Base-by-base conservation (phyloP, 306 rosid species). In the Trifolium subterraneum region DNA sequence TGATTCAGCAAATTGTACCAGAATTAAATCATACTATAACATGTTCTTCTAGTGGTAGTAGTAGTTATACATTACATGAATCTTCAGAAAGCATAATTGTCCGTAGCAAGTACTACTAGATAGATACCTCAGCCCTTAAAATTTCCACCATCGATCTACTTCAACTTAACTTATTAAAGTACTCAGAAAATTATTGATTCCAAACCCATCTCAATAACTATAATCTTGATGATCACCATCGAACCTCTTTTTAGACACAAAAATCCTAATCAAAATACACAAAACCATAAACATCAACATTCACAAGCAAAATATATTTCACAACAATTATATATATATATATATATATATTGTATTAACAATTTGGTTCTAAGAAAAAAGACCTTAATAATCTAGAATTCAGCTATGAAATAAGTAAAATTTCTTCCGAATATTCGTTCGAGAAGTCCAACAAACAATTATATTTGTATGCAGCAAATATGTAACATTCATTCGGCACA, bases 131-230 rank as follows among this genome's bases (percentile, higher is more conserved):
- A 61, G 22, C 5, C 9, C 45, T 33, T 33, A 16, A 61, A 61
- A 8, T 61, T 61, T 33, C 25, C 67, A 61, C 45, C 23, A 33
- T 15, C 14, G 8, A 33, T 33, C 13, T 31, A 62, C 47, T 33
- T 62, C 23, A 8, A 14, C 41, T 7, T 15, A 14, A 60, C 10
- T 29, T 19, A 60, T 7, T 3, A 60, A 60, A 60, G 22, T 58
- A 76, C 48, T 60, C 2, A 4, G 10, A 16, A 42, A 76, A 31
- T 27, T 65, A 31, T 27, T 65, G 70, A 70, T 75, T 58, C 42
- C 36, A 82, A 41, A 63, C 63, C 71, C 60, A 42, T 70, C 65
- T 68, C 33, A 36, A 20, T 10, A 70, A 54, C n/a, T n/a, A n/a
- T 75, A 70, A 55, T 75, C 45, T 70, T 66, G 60, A 20, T 11